Conservation (phyloP, 2,329 filamentous ascomycete species). For the Cryphonectria carpinicola region DNA sequence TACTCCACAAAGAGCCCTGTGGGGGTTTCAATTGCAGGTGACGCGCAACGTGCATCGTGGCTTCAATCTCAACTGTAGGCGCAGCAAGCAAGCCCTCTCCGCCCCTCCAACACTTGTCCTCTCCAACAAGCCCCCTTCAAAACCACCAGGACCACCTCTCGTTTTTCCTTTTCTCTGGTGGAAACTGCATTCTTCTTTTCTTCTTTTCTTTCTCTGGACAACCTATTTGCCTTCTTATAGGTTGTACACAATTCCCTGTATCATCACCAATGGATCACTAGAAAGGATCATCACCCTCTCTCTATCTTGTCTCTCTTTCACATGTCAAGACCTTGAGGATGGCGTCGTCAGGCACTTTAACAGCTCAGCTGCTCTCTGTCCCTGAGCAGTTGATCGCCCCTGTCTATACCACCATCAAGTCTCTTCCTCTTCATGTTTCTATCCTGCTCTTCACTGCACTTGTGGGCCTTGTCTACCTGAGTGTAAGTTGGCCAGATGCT, state of each 20-base stretch:
- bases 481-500: constrained; percentile 39
- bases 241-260: not conserved
- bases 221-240: not conserved
- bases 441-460: constrained; percentile 42
- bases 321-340: constrained; percentile 19
- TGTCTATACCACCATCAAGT: constrained; percentile 42
- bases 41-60: constrained; percentile 23
- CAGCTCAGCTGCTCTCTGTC: constrained; percentile 34
- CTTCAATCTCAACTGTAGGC: constrained; percentile 6
- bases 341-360: constrained; percentile 15
- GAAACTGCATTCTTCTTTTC: not conserved
- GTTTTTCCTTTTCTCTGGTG: not conserved
- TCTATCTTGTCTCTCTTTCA: constrained; percentile 19
- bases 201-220: not conserved
- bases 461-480: constrained; percentile 41
- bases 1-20: constrained; percentile 12
- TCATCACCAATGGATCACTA: constrained; percentile 12
- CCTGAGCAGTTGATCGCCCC: constrained; percentile 41
- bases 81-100: not conserved
- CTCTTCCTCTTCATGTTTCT: constrained; percentile 46
- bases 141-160: not conserved
- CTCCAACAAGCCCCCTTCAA: not conserved
- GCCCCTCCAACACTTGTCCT: not conserved
- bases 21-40: constrained; percentile 13
- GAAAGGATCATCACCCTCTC: not conserved